Base-by-base conservation (phyloP, 148 eudicot genomes). In the Vaccinium darrowii region DNA sequence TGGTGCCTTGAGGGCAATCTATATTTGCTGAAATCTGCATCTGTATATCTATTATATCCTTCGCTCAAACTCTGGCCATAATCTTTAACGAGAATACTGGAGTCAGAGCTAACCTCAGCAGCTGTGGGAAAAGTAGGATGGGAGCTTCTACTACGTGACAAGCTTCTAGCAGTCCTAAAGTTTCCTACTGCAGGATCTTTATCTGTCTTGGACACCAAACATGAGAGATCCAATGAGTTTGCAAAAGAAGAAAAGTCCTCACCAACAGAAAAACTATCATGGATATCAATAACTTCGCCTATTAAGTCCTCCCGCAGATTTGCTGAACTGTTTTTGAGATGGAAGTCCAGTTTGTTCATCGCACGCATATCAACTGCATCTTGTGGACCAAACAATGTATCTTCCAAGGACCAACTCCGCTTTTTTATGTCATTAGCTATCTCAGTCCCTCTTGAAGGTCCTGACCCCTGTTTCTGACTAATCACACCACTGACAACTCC, bases 261-360 rank as follows among this genome's bases (percentile, higher is more conserved):
- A 51, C 81, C 85, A 53, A 57, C 78, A 7, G 88, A 76, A 39
- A 85, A 82, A 86, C 76, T 86, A 82, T 90, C 91, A 84, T 85
- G 80, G 57, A 90, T 62, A 84, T 97, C 89, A 83, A 92, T 89
- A 81, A 94, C 93, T 90, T 95, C 98, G 73, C 96, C 98, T 71
- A 83, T 87, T 78, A 89, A 84, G 83, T 91, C 92, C 83, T 91
- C 87, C 49, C 9, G 82, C 72, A 82, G 80, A 88, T 87, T 91
- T 53, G 74, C 85, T 54, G 91, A 86, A 56, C 84, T 83, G 71
- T 84, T 81, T 58, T 81, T 84, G 52, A 63, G 83, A 60, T 83
- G 63, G 82, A 76, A 67, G 30, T 81, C 78, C 73, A 86, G 85
- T 83, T 86, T 88, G 85, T 80, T 78, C 65, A 62, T 83, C n/a